Evolutionary conservation across 805 yeast species (phyloP), one percentile per base, ranked within the genome.

Genomic region (Candida nonsorbophila): DNA sequence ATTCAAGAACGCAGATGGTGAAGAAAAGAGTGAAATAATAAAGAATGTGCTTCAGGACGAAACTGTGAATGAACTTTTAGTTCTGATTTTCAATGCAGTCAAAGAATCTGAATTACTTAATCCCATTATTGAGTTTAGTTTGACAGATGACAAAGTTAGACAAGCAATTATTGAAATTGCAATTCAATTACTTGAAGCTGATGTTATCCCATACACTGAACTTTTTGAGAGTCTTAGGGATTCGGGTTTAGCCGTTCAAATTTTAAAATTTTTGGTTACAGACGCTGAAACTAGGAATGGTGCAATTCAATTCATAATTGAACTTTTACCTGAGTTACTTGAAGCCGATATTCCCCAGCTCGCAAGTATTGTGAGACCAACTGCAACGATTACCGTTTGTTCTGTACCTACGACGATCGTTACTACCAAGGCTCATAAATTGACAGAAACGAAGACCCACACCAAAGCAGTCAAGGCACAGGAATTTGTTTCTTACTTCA

Each of bases 151-250:
- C 14, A 38, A 51, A 24, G 48, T 46, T 3, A 42, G 64, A 25
- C 41, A 37, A 6, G 45, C 44, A 9, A 28, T 55, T 12, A 42
- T 43, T 15, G 42, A 49, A 20, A 37, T 53, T 7, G 40, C 52
- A 7, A 38, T 53, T 20, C 45, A 51, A 14, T 39, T 55, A 19
- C 25, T 58, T 14, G 36, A 45, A 22, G 51, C 53, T 6, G 50
- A 45, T 15, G 61, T 48, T 6, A 55, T 55, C 36, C 61, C 62
- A 2, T 56, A 47, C 37, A 42, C 45, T 28, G 59, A 55, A 14
- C 42, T 56, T 4, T 55, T 56, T 29, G 36, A 15, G 4, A 62
- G 62, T 6, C 38, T 56, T 28, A 48, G 38, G 32, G 46, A 45
- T 6, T 47, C 56, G 25, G 61, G 58, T 4, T 43, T 58, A 29